Evolutionary conservation across 2,329 filamentous ascomycete genomes (phyloP).

Genomic region (Aspergillus candidus): DNA sequence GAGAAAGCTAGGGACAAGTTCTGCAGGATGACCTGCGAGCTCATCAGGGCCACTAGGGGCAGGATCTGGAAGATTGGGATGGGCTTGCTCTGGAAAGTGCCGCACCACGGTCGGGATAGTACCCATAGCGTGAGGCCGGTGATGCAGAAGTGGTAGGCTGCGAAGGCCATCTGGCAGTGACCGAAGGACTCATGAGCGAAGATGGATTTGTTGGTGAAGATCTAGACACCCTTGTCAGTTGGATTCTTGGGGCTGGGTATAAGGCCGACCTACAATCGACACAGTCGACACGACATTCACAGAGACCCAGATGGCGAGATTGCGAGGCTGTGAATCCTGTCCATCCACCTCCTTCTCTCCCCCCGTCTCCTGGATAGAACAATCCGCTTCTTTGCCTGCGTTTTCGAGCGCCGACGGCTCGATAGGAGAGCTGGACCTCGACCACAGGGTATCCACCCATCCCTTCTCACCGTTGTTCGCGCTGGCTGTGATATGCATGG

Average conservation of each 20-base stretch:
- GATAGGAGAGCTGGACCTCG: too few species aligned
- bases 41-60: constrained; percentile 17
- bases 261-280: constrained; percentile 12
- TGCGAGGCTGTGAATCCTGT: too few species aligned
- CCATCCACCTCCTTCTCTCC: too few species aligned
- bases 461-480: too few species aligned
- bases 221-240: constrained; percentile 4
- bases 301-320: constrained; percentile 10
- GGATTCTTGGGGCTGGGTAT: neutral
- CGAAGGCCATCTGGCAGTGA: constrained; percentile 18
- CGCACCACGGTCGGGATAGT: constrained; percentile 13
- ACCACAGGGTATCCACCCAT: too few species aligned
- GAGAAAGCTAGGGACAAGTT: constrained; percentile 17
- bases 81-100: constrained; percentile 14
- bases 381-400: too few species aligned
- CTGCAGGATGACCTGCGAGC: constrained; percentile 17
- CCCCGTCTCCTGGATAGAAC: too few species aligned
- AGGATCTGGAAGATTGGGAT: constrained; percentile 12
- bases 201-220: constrained; percentile 19
- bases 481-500: too few species aligned
- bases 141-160: constrained; percentile 19
- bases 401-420: too few species aligned
- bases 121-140: constrained; percentile 16
- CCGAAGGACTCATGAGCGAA: constrained; percentile 14
- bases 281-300: constrained; percentile 17